Evolutionary conservation across 495 filamentous ascomycete species (phyloP).

Genomic region (Friedmanniomyces simplex): DNA sequence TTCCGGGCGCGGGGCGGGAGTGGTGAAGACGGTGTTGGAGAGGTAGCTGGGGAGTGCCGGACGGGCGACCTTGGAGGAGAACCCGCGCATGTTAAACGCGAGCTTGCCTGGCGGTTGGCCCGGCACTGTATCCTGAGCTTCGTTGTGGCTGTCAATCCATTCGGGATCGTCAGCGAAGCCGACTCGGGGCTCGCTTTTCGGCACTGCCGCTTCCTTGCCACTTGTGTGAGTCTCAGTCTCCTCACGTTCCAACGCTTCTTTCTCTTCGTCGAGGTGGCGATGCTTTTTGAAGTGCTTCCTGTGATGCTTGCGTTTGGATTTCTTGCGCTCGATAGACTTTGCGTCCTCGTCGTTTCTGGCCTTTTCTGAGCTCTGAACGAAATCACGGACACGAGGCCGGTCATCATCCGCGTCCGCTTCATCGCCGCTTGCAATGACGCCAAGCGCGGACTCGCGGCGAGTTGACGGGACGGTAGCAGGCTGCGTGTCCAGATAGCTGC

Average conservation of each 20-base stretch:
- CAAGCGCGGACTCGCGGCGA: slow-evolving; percentile 22
- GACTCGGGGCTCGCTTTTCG: slow-evolving; percentile 17
- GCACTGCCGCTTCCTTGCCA: slow-evolving; percentile 3
- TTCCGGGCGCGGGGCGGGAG: slow-evolving; percentile 21
- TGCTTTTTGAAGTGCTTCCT: slow-evolving; percentile 32
- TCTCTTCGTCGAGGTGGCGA: slow-evolving; percentile 19
- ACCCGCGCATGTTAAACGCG: slow-evolving; percentile 38
- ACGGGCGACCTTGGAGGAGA: slow-evolving; percentile 36
- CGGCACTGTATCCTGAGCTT: not conserved
- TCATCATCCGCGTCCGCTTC: slow-evolving; percentile 41
- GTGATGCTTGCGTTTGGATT: slow-evolving; percentile 34
- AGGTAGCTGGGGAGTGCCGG: slow-evolving; percentile 50
- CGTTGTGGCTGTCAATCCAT: slow-evolving; percentile 3
- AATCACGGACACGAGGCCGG: slow-evolving; percentile 34
- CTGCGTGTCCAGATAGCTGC: slow-evolving; percentile 31
- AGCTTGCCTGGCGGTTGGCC: slow-evolving; percentile 24
- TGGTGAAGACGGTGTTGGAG: slow-evolving; percentile 53
- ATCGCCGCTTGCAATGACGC: slow-evolving; percentile 33
- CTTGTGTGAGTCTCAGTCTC: slow-evolving; percentile 5
- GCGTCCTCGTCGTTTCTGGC: slow-evolving; percentile 23
- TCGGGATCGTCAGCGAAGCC: slow-evolving; percentile 28
- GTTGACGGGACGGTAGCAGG: slow-evolving; percentile 4
- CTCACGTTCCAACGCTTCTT: slow-evolving; percentile 13
- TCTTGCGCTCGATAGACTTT: slow-evolving; percentile 21
- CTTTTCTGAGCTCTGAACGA: slow-evolving; percentile 22